Conservation (phyloP, 371 early-diverging fungal species). For the Spiromyces aspiralis region DNA sequence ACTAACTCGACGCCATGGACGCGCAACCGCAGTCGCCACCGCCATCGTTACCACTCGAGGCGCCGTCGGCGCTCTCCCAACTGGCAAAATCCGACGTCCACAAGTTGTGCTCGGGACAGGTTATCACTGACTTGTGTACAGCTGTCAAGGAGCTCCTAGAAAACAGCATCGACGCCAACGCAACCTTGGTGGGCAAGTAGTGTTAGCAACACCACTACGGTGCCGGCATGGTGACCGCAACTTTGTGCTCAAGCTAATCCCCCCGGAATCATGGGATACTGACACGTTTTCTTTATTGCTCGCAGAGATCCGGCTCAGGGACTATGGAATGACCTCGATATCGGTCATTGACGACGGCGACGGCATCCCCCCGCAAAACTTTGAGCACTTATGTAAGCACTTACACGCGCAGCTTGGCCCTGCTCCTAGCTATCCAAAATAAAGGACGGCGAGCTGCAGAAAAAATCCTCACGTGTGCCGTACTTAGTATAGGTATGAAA, state of each 20-base stretch:
- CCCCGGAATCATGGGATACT: too few relatives aligned
- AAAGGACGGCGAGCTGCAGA: too few relatives aligned
- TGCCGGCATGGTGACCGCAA: too few relatives aligned
- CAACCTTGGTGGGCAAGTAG: conserved; percentile 63
- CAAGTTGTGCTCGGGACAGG: conserved; percentile 80
- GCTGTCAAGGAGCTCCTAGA: conserved; percentile 94
- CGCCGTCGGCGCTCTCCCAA: too few relatives aligned
- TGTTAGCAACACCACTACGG: too few relatives aligned
- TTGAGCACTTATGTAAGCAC: conserved; percentile 37
- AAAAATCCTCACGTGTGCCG: neutral
- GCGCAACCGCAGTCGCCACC: too few relatives aligned
- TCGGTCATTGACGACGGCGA: conserved; percentile 75
- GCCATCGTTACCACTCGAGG: too few relatives aligned
- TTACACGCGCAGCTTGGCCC: too few relatives aligned
- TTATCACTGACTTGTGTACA: conserved; percentile 70
- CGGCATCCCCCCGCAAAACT: conserved; percentile 52
- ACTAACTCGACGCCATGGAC: too few relatives aligned
- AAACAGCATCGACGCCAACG: conserved; percentile 89
- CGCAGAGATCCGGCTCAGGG: conserved; percentile 60
- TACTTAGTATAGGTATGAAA: conserved; percentile 26
- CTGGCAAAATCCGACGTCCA: conserved; percentile 30
- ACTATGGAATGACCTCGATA: conserved; percentile 56
- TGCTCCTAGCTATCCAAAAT: too few relatives aligned
- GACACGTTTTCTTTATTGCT: too few relatives aligned
- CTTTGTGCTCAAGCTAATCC: too few relatives aligned